Evolutionary conservation across 139 green algal species (phyloP), one percentile per base, ranked within the genome.

Genomic region (Coelastrella sp.): DNA sequence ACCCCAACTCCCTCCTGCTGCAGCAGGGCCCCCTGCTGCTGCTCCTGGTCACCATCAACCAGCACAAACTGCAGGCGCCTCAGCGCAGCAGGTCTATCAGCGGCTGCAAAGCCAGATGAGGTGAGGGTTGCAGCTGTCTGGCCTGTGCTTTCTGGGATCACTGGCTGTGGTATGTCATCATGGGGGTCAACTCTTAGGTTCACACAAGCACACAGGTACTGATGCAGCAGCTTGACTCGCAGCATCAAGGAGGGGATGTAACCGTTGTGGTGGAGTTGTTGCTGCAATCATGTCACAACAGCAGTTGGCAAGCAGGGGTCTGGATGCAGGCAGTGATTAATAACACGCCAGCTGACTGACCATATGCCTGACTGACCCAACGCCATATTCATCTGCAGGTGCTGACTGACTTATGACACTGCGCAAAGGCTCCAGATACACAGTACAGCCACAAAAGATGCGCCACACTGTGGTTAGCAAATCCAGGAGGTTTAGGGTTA

Each of bases 181-280:
- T 70, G 58, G 35, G 24, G 82, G 20, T 78, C 7, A 8, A 74
- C 59, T 19, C 57, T 63, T 8, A 88, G 57, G 74, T 87, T 86
- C 8, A 91, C 91, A 12, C 90, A 72, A 70, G 84, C 59, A 58
- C 78, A 88, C 27, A 95, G 88, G 59, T 93, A 70, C 84, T 87
- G 83, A 91, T 95, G 93, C 75, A 95, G 83, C 57, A 95, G 84
- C 65, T 90, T 87, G 61, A 84, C 84, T 9, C 93, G 93, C 72
- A 91, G 81, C 88, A 94, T 93, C 57, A 89, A 86, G 68, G 91
- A 89, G 14, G 82, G 84, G 35, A 94, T 91, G 81, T 92, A 94
- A 25, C 93, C 93, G 65, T 95, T 95, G 70, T 76, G 68, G 73
- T 84, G 87, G 20, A 92, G 59, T 66, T 68, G 61, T 49, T 61